A percentile compares a stretch with the other conserved stretches of the same genome.
These are phyloP conservation scores for Plectosphaerella plurivora DNA, from an alignment of 2,329 filamentous ascomycete species.

Conservation along the genomic window DNA sequence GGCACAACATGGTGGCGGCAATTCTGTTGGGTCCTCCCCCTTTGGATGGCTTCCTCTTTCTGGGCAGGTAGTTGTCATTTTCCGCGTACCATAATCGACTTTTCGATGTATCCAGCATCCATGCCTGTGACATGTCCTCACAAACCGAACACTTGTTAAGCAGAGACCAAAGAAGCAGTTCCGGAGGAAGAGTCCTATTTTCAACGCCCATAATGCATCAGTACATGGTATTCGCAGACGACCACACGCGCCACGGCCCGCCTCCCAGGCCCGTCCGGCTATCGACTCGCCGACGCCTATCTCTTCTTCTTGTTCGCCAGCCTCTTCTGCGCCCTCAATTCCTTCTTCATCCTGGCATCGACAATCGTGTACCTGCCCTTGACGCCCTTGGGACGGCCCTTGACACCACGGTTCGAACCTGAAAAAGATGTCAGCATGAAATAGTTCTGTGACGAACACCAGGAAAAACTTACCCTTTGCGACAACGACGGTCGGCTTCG, in stretches of 20 bases:
- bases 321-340: constrained; percentile 82
- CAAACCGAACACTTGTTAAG: too few relatives aligned
- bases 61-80: too few relatives aligned
- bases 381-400: constrained; percentile 82
- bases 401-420: constrained; percentile 69
- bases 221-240: constrained; percentile 1
- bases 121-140: too few relatives aligned
- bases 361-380: constrained; percentile 99
- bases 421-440: not conserved
- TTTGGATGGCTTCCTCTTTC: too few relatives aligned
- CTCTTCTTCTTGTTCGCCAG: constrained; percentile 55
- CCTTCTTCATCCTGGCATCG: constrained; percentile 93
- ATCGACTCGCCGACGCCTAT: not conserved
- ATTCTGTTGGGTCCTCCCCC: too few relatives aligned
- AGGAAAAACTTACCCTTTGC: constrained; percentile 55
- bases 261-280: too few relatives aligned
- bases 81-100: too few relatives aligned
- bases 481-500: constrained; percentile 82
- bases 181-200: not conserved
- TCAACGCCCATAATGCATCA: constrained; percentile 1
- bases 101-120: too few relatives aligned
- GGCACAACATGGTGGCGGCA: too few relatives aligned
- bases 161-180: too few relatives aligned
- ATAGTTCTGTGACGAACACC: not conserved
- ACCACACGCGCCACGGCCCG: not conserved